phyloP scores from a whole-genome alignment of 192 early-diverging fungal genomes.

The Coemansia sp. region DNA sequence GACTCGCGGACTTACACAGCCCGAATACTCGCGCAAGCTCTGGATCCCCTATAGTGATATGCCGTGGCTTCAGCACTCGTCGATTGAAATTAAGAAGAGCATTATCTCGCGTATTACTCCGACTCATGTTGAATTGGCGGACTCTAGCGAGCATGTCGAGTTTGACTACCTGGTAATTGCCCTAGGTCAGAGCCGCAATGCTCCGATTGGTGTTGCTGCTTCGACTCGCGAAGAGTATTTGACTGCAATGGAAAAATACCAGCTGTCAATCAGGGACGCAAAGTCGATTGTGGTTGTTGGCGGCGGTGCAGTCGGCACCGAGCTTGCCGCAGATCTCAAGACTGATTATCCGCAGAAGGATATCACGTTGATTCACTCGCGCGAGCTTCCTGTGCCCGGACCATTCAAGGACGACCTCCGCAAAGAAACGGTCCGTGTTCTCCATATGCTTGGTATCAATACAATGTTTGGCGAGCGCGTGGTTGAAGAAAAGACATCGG shows the following conservation, averaged over 20 bases:
- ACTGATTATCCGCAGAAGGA: conserved; percentile 43
- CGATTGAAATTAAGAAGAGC: conserved; percentile 26
- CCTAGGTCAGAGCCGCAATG: conserved; percentile 33
- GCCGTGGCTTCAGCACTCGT: conserved; percentile 44
- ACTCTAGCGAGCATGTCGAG: conserved; percentile 20
- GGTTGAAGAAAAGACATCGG: conserved; percentile 26
- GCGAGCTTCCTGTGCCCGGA: conserved; percentile 57
- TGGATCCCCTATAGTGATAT: conserved; percentile 34
- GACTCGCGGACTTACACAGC: conserved; percentile 33
- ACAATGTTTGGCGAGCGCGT: conserved; percentile 58
- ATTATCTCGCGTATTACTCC: conserved; percentile 32
- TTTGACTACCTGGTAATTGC: conserved; percentile 52
- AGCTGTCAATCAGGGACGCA: conserved; percentile 42
- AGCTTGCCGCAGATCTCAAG: conserved; percentile 69
- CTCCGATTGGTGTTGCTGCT: conserved; percentile 36
- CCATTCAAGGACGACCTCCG: conserved; percentile 60
- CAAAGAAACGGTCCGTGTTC: conserved; percentile 32
- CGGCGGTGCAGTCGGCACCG: conserved; percentile 74
- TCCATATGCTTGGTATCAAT: conserved; percentile 50
- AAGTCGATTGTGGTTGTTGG: conserved; percentile 67
- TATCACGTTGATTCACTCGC: conserved; percentile 53
- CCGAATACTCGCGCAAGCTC: conserved; percentile 33
- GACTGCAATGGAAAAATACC: conserved; percentile 20
- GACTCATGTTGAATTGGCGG: conserved; percentile 29
- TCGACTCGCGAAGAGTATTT: conserved; percentile 36